These are phyloP conservation scores for Sphaerulina vaccinii DNA, from an alignment of 2,329 filamentous ascomycete genomes.

Conservation along the genomic window DNA sequence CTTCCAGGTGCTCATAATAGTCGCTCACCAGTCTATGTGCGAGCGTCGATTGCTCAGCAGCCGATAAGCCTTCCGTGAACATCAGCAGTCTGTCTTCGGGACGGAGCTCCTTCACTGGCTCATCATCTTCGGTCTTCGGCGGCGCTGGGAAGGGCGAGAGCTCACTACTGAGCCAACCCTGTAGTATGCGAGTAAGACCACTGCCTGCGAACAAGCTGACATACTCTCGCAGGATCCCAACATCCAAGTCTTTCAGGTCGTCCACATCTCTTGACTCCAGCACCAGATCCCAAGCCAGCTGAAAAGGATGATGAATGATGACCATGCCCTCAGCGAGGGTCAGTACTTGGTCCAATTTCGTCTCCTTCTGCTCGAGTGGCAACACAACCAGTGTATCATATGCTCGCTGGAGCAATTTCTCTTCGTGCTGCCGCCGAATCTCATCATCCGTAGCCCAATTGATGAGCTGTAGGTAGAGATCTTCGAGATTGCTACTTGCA, in stretches of 20 bases:
- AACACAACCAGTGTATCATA: slow-evolving; percentile 74
- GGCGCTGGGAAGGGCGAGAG: slow-evolving; percentile 83
- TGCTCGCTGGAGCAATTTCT: slow-evolving; percentile 79
- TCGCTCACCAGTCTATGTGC: slow-evolving; percentile 80
- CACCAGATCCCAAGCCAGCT: slow-evolving; percentile 85
- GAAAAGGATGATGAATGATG: slow-evolving; percentile 87
- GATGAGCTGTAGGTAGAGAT: slow-evolving; percentile 77
- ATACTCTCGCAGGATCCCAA: slow-evolving; percentile 74
- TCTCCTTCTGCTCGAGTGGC: slow-evolving; percentile 63
- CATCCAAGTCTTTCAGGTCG: slow-evolving; percentile 73
- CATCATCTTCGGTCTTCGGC: slow-evolving; percentile 37
- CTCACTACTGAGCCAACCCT: slow-evolving; percentile 76
- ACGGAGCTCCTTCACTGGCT: slow-evolving; percentile 60
- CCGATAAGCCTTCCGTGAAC: slow-evolving; percentile 62
- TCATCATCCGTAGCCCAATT: slow-evolving; percentile 90
- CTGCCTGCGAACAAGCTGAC: slow-evolving; percentile 79
- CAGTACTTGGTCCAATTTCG: slow-evolving; percentile 70
- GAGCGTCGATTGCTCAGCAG: slow-evolving; percentile 65
- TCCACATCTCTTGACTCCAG: slow-evolving; percentile 85
- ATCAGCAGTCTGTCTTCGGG: slow-evolving; percentile 77
- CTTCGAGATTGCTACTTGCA: slow-evolving; percentile 70
- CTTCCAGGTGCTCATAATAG: slow-evolving; percentile 80
- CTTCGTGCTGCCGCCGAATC: slow-evolving; percentile 77
- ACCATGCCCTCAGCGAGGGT: slow-evolving; percentile 89
- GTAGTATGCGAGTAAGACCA: slow-evolving; percentile 78